Conservation (phyloP, 176 grass and related monocot species). For the Stipa capillata region DNA sequence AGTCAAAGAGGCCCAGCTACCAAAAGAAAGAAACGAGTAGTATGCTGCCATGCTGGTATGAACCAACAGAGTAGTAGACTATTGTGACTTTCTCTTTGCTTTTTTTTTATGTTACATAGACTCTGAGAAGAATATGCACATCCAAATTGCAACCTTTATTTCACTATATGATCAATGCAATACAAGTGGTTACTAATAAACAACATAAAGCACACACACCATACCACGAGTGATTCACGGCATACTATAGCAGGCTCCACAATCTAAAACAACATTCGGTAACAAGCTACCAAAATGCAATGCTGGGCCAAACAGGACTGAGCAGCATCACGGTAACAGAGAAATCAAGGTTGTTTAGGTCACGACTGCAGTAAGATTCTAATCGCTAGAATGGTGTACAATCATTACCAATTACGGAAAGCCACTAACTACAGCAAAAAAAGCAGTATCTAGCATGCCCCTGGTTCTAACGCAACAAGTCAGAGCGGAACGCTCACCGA, state of each 20-base stretch:
- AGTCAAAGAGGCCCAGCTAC: not conserved
- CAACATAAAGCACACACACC: not conserved
- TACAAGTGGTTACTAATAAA: not conserved
- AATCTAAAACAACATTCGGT: not conserved
- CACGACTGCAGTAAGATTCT: not conserved
- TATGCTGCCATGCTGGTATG: not conserved
- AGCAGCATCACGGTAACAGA: not conserved
- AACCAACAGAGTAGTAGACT: not conserved
- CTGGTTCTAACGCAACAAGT: not conserved
- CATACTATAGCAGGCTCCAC: not conserved
- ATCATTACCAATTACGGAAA: no score
- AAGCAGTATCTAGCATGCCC: not conserved
- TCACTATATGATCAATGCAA: not conserved
- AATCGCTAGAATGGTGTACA: not conserved
- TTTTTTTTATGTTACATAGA: not conserved
- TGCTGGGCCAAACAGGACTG: not conserved
- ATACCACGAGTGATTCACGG: not conserved
- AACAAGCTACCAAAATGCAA: not conserved
- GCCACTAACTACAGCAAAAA: not conserved
- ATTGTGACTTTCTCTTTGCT: not conserved
- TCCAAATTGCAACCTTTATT: not conserved
- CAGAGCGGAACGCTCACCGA: slow-evolving; percentile 38
- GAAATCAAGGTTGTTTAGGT: not conserved
- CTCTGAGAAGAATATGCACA: not conserved
- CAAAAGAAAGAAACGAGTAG: not conserved